Conservation (phyloP, 768 basidiomycete species). For the Lactarius akahatsu region DNA sequence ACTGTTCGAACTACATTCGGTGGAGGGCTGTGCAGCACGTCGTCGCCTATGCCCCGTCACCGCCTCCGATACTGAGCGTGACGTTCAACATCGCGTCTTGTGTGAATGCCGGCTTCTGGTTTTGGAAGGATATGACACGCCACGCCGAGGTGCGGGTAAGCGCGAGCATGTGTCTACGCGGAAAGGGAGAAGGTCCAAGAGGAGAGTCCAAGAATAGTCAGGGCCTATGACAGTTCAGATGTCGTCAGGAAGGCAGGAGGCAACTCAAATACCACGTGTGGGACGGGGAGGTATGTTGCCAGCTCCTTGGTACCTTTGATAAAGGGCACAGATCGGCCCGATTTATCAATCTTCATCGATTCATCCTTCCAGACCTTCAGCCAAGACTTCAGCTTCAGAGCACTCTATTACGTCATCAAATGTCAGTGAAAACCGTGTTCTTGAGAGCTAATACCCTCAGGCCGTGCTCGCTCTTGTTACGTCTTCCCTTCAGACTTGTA, state of each 20-base stretch:
- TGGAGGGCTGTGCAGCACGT: constrained; percentile 50
- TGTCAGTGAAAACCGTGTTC: too few species aligned
- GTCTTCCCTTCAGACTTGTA: too few species aligned
- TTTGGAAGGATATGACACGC: constrained; percentile 71
- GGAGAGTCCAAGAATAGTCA: constrained; percentile 83
- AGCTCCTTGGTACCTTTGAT: too few species aligned
- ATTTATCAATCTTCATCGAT: too few species aligned
- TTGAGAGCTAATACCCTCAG: too few species aligned
- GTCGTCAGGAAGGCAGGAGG: neutral
- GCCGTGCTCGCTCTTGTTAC: too few species aligned
- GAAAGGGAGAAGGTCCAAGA: constrained; percentile 79
- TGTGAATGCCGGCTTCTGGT: constrained; percentile 41
- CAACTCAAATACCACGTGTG: constrained; percentile 62
- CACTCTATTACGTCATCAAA: too few species aligned
- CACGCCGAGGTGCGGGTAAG: constrained; percentile 79
- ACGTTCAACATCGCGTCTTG: constrained; percentile 72
- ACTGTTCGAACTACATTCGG: constrained; percentile 59
- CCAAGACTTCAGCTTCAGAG: too few species aligned
- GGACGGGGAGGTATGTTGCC: constrained; percentile 58
- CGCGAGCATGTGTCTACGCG: constrained; percentile 65
- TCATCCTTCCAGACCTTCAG: too few species aligned
- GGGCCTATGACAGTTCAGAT: constrained; percentile 55
- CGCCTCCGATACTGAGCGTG: constrained; percentile 38
- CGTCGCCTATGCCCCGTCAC: constrained; percentile 28
- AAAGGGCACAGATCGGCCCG: too few species aligned